Base-by-base conservation (phyloP, 2,329 filamentous ascomycete genomes). In the Trichothecium roseum region DNA sequence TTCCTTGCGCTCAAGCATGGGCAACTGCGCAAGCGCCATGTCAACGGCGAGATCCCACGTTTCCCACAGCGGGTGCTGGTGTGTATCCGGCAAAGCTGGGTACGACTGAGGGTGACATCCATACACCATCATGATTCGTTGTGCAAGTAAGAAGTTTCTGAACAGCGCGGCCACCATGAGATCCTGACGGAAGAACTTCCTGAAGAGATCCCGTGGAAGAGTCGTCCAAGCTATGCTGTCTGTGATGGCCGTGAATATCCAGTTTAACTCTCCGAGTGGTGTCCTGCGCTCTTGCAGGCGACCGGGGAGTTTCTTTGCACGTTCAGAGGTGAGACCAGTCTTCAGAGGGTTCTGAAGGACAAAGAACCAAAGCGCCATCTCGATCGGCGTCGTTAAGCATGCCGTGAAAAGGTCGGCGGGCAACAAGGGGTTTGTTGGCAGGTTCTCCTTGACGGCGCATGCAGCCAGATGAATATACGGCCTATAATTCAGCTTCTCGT, bases 201-300 rank as follows among this genome's bases (percentile, higher is more conserved):
- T 88, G 62, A 98, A 98, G 9, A 95, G 65, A 15, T 87, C 77
- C 31, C 89, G 81, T 3, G 88, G 85, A 4, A 98, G 64, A 5
- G 86, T 93, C 22, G 94, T 96, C 91, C 91, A 98, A 0, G 91
- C 91, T 49, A 98, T 98, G 2, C 89, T 96, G 55, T 98, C 91
- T 1, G 91, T 98, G 45, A 98, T 96, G 37, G 91, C 91, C 1
- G 91, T 98, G 53, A 98, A 96, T 26, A 98, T 98, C 91, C 91
- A 98, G 52, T 98, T 98, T 12, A 98, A 68, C 61, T 98, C 91
- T 42, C 91, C 91, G 24, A 98, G 71, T 8, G 91, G 91, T 34
- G 91, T 96, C 51, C 91, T 74, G 40, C 91, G 75, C 59, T 98
- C 91, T 52, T 94, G 89, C 29, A 96, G 73, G 42, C 87, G 80